A percentile compares a stretch with the other conserved stretches of the same genome.
Evolutionary conservation across 1,139 yeast genomes (phyloP).

Genomic region (Hanseniaspora sp.): DNA sequence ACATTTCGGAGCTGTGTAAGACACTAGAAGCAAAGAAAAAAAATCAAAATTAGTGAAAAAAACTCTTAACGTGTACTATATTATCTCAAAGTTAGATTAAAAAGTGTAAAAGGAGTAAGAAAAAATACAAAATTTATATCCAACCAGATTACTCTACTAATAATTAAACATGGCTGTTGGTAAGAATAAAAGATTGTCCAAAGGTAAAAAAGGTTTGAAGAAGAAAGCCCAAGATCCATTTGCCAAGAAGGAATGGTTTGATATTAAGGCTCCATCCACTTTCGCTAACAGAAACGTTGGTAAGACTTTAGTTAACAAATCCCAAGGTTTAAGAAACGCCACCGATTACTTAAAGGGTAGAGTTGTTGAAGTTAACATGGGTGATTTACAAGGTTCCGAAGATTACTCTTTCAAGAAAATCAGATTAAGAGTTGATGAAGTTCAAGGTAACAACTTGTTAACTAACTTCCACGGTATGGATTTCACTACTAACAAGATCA

Average conservation of each 20-base stretch:
- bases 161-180: conserved; percentile 69
- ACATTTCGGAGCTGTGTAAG: background rate
- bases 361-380: conserved; percentile 74
- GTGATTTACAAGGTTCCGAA: conserved; percentile 86
- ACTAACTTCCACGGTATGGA: conserved; percentile 94
- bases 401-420: conserved; percentile 86
- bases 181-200: conserved; percentile 91
- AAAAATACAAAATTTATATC: background rate
- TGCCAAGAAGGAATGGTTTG: conserved; percentile 92
- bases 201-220: conserved; percentile 93
- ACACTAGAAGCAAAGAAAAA: too few relatives aligned
- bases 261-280: conserved; percentile 90
- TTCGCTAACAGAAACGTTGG: conserved; percentile 91
- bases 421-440: conserved; percentile 84
- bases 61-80: background rate
- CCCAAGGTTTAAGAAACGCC: conserved; percentile 87
- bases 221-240: conserved; percentile 93
- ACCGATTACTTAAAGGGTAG: conserved; percentile 88
- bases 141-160: conserved; percentile 15
- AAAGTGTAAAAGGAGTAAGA: background rate
- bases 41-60: background rate
- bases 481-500: conserved; percentile 81
- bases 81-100: background rate
- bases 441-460: conserved; percentile 82
- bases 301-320: conserved; percentile 86